Conservation (phyloP, 352 stramenopile species). For the Pythium biforme region DNA sequence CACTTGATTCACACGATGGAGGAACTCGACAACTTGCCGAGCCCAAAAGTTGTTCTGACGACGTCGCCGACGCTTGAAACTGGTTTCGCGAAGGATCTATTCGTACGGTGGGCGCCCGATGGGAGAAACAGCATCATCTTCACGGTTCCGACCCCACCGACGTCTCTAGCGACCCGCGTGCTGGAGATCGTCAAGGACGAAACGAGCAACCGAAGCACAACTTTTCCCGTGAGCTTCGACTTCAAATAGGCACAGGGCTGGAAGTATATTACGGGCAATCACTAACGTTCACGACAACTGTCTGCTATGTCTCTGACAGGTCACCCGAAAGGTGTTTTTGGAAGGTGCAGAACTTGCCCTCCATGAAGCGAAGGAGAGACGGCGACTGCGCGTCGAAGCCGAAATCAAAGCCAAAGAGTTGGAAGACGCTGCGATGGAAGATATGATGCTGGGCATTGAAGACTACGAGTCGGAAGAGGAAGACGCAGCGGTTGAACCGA, state of each 20-base stretch:
- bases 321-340: conserved; percentile 68
- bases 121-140: conserved; percentile 85
- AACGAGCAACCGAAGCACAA: conserved; percentile 46
- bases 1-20: conserved; percentile 85
- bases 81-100: conserved; percentile 83
- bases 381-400: conserved; percentile 75
- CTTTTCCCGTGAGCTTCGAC: conserved; percentile 56
- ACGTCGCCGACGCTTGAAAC: conserved; percentile 79
- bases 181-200: conserved; percentile 53
- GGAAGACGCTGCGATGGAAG: conserved; percentile 87
- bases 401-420: conserved; percentile 89
- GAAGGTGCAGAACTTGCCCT: conserved; percentile 85
- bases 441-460: conserved; percentile 91
- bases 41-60: conserved; percentile 83
- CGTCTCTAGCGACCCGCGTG: conserved; percentile 70
- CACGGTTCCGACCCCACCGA: conserved; percentile 56
- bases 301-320: conserved; percentile 10
- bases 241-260: too few species aligned
- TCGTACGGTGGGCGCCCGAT: conserved; percentile 79
- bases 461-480: conserved; percentile 89
- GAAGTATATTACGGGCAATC: background rate
- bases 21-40: conserved; percentile 83
- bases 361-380: conserved; percentile 84
- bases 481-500: conserved; percentile 25
- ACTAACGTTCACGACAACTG: background rate